Conservation (phyloP, 352 stramenopile genomes). For the Saprolegnia diclina region DNA sequence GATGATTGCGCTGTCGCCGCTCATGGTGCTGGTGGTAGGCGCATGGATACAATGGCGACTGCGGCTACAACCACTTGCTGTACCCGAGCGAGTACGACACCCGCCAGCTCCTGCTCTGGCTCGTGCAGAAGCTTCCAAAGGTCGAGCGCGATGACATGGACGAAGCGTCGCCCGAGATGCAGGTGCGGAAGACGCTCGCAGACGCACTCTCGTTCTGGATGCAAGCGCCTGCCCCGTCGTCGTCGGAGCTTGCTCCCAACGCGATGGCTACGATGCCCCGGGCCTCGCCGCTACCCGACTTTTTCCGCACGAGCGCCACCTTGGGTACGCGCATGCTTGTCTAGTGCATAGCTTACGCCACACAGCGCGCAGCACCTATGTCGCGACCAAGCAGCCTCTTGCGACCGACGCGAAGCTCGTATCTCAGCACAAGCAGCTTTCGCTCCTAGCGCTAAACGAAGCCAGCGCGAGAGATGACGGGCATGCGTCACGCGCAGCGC, state of each 20-base stretch:
- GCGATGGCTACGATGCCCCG: neutral
- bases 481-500: no score
- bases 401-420: constrained; percentile 4
- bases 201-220: constrained; percentile 4
- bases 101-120: constrained; percentile 68
- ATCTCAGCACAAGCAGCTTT: constrained; percentile 4
- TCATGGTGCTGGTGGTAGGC: constrained; percentile 36
- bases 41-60: constrained; percentile 75
- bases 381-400: constrained; percentile 20
- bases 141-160: constrained; percentile 20
- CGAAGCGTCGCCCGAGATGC: constrained; percentile 1
- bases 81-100: constrained; percentile 83
- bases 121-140: constrained; percentile 66
- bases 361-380: constrained; percentile 3
- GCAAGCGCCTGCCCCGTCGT: neutral
- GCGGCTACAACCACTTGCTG: constrained; percentile 85
- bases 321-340: neutral
- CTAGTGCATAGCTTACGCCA: neutral
- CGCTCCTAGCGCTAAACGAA: constrained; percentile 18
- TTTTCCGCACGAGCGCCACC: neutral
- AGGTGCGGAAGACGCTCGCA: neutral
- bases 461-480: neutral
- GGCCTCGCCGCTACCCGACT: neutral
- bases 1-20: constrained; percentile 16
- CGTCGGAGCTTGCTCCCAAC: neutral